Conservation (phyloP, 768 basidiomycete species). For the Rubroboletus satanas region DNA sequence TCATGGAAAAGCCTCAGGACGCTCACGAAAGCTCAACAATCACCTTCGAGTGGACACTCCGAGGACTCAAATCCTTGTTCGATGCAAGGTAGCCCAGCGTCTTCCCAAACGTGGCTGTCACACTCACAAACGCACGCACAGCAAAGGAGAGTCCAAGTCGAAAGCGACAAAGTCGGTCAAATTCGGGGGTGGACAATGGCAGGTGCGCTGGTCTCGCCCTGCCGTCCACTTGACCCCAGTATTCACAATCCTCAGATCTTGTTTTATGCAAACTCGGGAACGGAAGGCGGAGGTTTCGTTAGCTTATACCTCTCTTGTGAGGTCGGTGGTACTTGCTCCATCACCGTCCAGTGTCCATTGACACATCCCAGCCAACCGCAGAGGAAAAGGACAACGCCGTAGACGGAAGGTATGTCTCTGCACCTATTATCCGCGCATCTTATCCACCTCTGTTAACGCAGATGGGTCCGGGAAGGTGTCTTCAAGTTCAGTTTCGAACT, state of each 20-base stretch:
- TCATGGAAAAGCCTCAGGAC: conserved; percentile 34
- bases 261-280: conserved; percentile 81
- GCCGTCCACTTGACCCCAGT: background rate
- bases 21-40: conserved; percentile 52
- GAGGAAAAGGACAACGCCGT: conserved; percentile 69
- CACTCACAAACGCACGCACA: conserved; percentile 15
- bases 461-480: conserved; percentile 83
- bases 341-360: background rate
- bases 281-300: conserved; percentile 55
- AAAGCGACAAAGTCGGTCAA: conserved; percentile 71
- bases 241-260: conserved; percentile 48
- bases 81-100: conserved; percentile 50
- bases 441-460: conserved; percentile 24
- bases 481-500: conserved; percentile 85
- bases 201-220: conserved; percentile 36
- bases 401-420: conserved; percentile 49
- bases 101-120: no score
- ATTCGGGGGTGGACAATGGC: conserved; percentile 78
- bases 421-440: background rate
- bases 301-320: conserved; percentile 82
- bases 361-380: conserved; percentile 56
- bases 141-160: conserved; percentile 73
- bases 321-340: conserved; percentile 39
- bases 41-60: conserved; percentile 76
- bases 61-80: conserved; percentile 66